A percentile compares a stretch with the other conserved stretches of the same genome.
phyloP scores from a whole-genome alignment of 2,329 filamentous ascomycete species.

The Fusarium chuoi region DNA sequence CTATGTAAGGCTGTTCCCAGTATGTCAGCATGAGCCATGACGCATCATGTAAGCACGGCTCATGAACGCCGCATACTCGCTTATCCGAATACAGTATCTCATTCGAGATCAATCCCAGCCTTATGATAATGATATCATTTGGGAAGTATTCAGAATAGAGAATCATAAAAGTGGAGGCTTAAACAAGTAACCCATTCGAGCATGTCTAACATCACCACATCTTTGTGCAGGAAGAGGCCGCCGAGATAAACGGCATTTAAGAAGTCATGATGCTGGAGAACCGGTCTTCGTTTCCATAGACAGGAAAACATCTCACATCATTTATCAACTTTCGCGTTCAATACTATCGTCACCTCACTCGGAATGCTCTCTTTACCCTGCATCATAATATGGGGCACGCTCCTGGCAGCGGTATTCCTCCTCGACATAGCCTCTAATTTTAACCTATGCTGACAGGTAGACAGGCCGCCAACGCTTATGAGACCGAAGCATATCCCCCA shows the following conservation, averaged over 20 bases:
- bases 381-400: background rate
- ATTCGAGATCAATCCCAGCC: background rate
- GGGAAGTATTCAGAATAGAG: background rate
- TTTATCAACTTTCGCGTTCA: background rate
- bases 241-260: background rate
- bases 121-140: background rate
- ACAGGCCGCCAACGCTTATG: background rate
- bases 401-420: background rate
- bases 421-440: rapidly evolving
- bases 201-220: background rate
- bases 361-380: background rate
- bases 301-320: no score
- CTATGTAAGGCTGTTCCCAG: background rate
- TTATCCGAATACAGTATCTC: background rate
- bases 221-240: background rate
- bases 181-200: background rate
- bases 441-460: background rate
- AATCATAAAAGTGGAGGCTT: no score
- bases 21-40: background rate
- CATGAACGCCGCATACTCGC: background rate
- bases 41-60: background rate
- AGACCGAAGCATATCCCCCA: background rate
- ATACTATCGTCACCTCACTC: background rate
- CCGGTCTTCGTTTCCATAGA: background rate
- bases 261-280: background rate